phyloP scores from a whole-genome alignment of 257 asterid species.

The Oldenlandia corymbosa region DNA sequence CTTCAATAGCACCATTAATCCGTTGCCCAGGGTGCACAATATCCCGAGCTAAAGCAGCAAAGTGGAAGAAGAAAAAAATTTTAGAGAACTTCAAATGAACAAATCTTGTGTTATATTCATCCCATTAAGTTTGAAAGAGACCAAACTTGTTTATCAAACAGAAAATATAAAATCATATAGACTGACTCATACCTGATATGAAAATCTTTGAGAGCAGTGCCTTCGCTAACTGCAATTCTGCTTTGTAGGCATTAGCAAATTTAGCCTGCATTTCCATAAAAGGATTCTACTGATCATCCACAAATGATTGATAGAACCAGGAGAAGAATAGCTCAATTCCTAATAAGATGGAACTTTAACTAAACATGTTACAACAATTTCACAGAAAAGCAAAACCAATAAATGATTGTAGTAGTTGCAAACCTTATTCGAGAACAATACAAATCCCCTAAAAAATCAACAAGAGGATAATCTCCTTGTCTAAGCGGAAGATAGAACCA shows the following conservation, averaged over 20 bases:
- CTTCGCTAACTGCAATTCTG: slow-evolving; percentile 56
- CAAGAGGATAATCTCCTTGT: background rate
- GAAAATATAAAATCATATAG: background rate
- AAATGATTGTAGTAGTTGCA: background rate
- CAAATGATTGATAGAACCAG: background rate
- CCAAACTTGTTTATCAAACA: background rate
- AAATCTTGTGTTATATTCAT: background rate
- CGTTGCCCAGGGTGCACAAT: slow-evolving; percentile 44
- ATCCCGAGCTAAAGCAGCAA: slow-evolving; percentile 29
- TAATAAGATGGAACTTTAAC: background rate
- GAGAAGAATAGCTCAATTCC: background rate
- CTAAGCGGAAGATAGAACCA: background rate
- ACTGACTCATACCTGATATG: slow-evolving; percentile 40
- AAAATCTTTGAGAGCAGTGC: slow-evolving; percentile 40
- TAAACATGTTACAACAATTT: background rate
- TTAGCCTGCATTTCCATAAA: slow-evolving; percentile 45
- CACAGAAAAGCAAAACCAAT: slow-evolving; percentile 1
- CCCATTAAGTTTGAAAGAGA: background rate
- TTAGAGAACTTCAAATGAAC: background rate
- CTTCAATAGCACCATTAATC: slow-evolving; percentile 38
- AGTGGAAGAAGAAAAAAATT: background rate
- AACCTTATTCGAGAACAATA: background rate
- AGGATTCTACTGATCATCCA: background rate
- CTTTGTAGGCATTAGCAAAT: slow-evolving; percentile 55
- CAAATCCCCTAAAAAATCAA: background rate